Evolutionary conservation across 139 green algal species (phyloP).

Genomic region (Pleodorina starrii): DNA sequence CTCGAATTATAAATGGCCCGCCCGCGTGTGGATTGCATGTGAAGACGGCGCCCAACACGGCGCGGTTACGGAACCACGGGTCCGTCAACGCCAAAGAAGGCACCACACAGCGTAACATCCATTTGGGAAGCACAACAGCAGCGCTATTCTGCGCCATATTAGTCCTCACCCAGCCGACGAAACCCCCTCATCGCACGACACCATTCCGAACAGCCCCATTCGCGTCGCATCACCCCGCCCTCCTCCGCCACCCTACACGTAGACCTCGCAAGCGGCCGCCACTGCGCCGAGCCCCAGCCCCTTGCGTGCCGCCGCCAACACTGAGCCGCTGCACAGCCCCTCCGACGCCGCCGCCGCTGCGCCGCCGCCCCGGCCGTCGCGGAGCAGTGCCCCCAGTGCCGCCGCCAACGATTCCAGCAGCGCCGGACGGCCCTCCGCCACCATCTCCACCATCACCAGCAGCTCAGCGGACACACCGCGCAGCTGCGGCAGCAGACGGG

Average conservation of each 20-base stretch:
- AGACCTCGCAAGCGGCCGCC: not conserved
- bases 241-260: not conserved
- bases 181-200: no score
- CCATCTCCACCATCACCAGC: conserved; percentile 59
- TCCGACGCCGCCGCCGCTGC: conserved; percentile 1
- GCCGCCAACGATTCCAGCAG: not conserved
- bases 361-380: not conserved
- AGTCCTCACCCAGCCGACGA: no score
- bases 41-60: no score
- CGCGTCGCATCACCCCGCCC: no score
- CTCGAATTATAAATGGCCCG: no score
- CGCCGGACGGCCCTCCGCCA: conserved; percentile 36
- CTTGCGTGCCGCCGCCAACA: not conserved
- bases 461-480: conserved; percentile 18
- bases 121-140: no score
- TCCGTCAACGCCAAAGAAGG: no score
- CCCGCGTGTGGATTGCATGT: no score
- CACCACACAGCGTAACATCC: no score
- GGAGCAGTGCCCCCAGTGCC: not conserved
- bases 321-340: not conserved
- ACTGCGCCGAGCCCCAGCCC: not conserved
- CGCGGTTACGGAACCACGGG: no score
- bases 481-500: conserved; percentile 34
- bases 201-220: no score
- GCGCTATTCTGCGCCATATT: no score